Evolutionary conservation across 768 basidiomycete species (phyloP), one percentile per base, ranked within the genome.

Genomic region (Exidia glandulosa): DNA sequence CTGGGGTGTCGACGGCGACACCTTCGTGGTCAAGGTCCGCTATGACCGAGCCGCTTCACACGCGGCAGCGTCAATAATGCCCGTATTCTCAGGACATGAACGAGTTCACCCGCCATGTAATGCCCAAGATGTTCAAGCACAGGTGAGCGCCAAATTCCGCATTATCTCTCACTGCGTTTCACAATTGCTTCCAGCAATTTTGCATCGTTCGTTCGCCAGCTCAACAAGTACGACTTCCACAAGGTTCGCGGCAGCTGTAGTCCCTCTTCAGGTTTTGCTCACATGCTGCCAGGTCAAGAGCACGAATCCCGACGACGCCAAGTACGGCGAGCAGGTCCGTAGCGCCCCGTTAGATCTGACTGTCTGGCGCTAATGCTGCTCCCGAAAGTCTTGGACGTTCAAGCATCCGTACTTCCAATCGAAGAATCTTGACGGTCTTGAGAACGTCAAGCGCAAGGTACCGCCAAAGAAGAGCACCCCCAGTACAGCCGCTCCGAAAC

Each of bases 51-150:
- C 16, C 16, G 16, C 7, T 36, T 16, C 16, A 48, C 6, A 48
- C 23, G 6, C 23, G 9, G 7, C 19, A 27, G 14, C 25, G 30
- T 9, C 30, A 27, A 1, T 19, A 32, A 19, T 13, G 14, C 25
- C 50, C 19, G 50, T 25, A 27, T 4, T 27, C 16, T 13, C 64
- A 79, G 81, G 93, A 94, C 77, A 94, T 94, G 90, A 94, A 90
- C 73, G 91, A 93, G 67, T 95, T 95, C 74, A 94, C 93, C 37
- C 41, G 41, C 41, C 41, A 45, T 19, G 41, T 45, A 93, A 91
- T 72, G 83, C 80, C 70, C 56, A 76, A 75, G 65, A 71, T 72
- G 62, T 74, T 74, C 67, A 72, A 73, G 62, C 73, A 74, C 59
- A 71, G n/a, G n/a, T n/a, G n/a, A n/a, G n/a, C n/a, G n/a, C n/a